Evolutionary conservation across 371 early-diverging fungal genomes (phyloP).

Genomic region (Rhizomucor pusillus): DNA sequence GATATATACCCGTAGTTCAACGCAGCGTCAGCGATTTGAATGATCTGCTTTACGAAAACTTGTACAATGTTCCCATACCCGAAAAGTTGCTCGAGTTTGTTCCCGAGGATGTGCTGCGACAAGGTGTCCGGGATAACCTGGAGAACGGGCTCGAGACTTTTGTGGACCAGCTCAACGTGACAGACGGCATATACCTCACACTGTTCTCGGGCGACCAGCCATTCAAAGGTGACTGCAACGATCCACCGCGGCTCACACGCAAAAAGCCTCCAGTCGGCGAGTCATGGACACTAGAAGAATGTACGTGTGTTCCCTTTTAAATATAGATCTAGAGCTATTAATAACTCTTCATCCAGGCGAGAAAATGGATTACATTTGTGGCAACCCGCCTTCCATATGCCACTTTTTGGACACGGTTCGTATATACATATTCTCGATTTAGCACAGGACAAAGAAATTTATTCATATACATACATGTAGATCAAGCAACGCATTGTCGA

Average conservation of each 20-base stretch:
- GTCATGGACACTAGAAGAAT: conserved; percentile 61
- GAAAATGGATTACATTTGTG: conserved; percentile 64
- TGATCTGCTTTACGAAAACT: conserved; percentile 19
- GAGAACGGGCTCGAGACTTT: conserved; percentile 12
- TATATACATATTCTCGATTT: background rate
- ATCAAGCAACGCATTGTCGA: conserved; percentile 42
- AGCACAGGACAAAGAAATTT: background rate
- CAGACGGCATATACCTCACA: conserved; percentile 44
- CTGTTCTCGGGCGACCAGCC: conserved; percentile 56
- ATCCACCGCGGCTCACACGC: conserved; percentile 46
- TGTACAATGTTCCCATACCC: conserved; percentile 19
- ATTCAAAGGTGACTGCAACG: conserved; percentile 66
- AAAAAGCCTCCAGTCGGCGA: conserved; percentile 56
- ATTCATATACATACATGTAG: conserved; percentile 10
- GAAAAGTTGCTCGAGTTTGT: conserved; percentile 21
- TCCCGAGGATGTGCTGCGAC: conserved; percentile 28
- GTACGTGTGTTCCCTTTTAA: conserved; percentile 19
- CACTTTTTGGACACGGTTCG: conserved; percentile 48
- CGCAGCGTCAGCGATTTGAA: conserved; percentile 26
- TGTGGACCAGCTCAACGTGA: conserved; percentile 22
- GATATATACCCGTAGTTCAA: conserved; percentile 40
- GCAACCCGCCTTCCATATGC: conserved; percentile 69
- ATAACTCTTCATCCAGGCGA: conserved; percentile 15
- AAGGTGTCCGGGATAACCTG: conserved; percentile 25
- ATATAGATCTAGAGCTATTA: background rate